These are phyloP conservation scores for Talaromyces piceae DNA, from an alignment of 2,329 filamentous ascomycete species.

Conservation along the genomic window DNA sequence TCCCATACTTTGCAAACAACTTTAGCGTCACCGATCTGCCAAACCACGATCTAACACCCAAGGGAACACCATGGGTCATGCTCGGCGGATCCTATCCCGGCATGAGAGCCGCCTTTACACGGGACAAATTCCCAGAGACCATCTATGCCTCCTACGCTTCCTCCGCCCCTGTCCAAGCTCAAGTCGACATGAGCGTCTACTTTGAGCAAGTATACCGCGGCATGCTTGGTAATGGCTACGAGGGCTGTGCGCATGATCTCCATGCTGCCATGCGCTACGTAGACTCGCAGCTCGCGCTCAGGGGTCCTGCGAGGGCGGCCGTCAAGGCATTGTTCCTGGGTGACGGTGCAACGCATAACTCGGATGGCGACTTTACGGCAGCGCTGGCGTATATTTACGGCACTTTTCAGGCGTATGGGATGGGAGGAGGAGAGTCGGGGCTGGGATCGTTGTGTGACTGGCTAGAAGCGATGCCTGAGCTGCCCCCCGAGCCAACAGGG, in stretches of 20 bases:
- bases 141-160: conserved; percentile 36
- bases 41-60: conserved; percentile 31
- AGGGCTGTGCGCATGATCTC: conserved; percentile 45
- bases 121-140: conserved; percentile 36
- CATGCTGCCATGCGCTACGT: conserved; percentile 44
- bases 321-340: conserved; percentile 46
- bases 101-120: conserved; percentile 36
- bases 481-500: background rate
- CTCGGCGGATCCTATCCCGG: conserved; percentile 42
- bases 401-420: conserved; percentile 40
- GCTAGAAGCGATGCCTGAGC: conserved; percentile 26
- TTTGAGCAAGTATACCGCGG: conserved; percentile 44
- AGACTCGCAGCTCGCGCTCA: conserved; percentile 37
- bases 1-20: conserved; percentile 38
- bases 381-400: conserved; percentile 34
- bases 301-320: conserved; percentile 22
- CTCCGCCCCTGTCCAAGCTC: conserved; percentile 41
- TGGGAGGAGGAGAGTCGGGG: conserved; percentile 27
- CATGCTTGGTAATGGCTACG: conserved; percentile 42
- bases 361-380: conserved; percentile 41
- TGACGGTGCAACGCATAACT: conserved; percentile 38
- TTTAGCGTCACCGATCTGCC: conserved; percentile 28
- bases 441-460: conserved; percentile 41
- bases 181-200: conserved; percentile 45
- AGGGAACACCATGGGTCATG: conserved; percentile 39